Evolutionary conservation across 495 filamentous ascomycete genomes (phyloP), one percentile per base, ranked within the genome.

Genomic region (Letharia lupina): DNA sequence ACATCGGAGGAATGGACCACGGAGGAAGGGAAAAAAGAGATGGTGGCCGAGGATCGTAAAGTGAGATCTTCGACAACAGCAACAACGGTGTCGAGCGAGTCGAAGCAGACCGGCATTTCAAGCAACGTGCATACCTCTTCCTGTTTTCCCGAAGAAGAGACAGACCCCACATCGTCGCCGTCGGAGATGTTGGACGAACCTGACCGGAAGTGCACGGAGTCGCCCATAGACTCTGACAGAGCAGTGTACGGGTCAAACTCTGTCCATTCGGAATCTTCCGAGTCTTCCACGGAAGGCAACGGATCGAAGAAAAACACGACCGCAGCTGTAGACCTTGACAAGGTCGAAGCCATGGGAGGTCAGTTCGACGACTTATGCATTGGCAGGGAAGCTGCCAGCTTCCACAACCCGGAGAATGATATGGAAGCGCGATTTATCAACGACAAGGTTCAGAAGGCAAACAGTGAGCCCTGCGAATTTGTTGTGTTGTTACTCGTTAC

Each of bases 1-100:
- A 2, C 98, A 96, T 76, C 87, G 86, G n/a, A 72, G 74, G 44
- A 86, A 84, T 75, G 84, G 78, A 76, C 10, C 40, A 23, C 18
- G 1, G n/a, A 23, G 50, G 35, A 42, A 42, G 35, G 20, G 33
- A 41, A 5, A 13, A 28, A 60, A 41, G 16, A 60, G 0, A 23
- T 42, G 58, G 4, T 13, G 33, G 13, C 20, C 11, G 18, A 41
- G 31, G 41, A 9, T 33, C 58, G 41, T 12, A 20, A 13, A 4
- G 8, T 4, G n/a, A 9, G 8, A 7, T 48, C 47, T 23, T 48
- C 20, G 18, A 41, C 58, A 23, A 41, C 58, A 23, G 12, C 18
- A 23, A 40, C 58, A 15, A 60, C 58, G 20, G 58, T 41, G 37
- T 60, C 58, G 13, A 60, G 58, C 37, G 37, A 60, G 35, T 60